These are phyloP conservation scores for Colletotrichum ledebouriae DNA, from an alignment of 2,329 filamentous ascomycete genomes.

Conservation along the genomic window DNA sequence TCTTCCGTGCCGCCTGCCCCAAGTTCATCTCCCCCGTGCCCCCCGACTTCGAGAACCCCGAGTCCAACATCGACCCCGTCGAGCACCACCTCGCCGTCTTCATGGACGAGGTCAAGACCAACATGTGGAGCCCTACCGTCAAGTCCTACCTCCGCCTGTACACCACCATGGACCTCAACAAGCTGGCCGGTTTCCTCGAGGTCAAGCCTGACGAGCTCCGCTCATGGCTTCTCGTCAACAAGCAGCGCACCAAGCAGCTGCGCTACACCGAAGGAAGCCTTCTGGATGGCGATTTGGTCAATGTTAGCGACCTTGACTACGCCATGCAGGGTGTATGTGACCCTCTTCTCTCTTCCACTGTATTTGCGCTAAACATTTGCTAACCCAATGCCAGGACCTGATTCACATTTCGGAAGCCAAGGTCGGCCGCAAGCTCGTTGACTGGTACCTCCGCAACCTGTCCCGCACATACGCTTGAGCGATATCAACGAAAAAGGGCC, in stretches of 20 bases:
- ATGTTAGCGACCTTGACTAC: slow-evolving; percentile 96
- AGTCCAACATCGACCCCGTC: slow-evolving; percentile 94
- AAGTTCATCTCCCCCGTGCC: slow-evolving; percentile 99
- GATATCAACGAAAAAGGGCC: slow-evolving; percentile 1
- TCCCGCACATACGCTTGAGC: slow-evolving; percentile 86
- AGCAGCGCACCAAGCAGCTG: slow-evolving; percentile 97
- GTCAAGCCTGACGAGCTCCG: slow-evolving; percentile 96
- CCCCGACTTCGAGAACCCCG: slow-evolving; percentile 97
- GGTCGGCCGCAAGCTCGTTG: slow-evolving; percentile 95
- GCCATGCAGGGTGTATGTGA: slow-evolving; percentile 87
- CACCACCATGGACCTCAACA: slow-evolving; percentile 99
- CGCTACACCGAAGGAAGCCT: slow-evolving; percentile 91
- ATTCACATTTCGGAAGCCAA: slow-evolving; percentile 99
- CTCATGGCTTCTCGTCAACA: slow-evolving; percentile 95
- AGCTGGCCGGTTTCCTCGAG: slow-evolving; percentile 96
- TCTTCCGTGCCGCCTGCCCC: slow-evolving; percentile 97
- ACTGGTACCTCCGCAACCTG: slow-evolving; percentile 99
- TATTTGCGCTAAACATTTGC: slow-evolving; percentile 47
- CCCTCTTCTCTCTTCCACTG: not conserved
- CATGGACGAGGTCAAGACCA: slow-evolving; percentile 99
- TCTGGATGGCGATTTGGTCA: slow-evolving; percentile 91
- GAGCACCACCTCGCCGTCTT: slow-evolving; percentile 98
- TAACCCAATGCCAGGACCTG: slow-evolving; percentile 73
- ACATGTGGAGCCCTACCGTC: slow-evolving; percentile 97
- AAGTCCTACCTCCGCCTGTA: slow-evolving; percentile 99